Evolutionary conservation across 2,329 filamentous ascomycete genomes (phyloP), one percentile per base, ranked within the genome.

Genomic region (Cladophialophora chaetospira): DNA sequence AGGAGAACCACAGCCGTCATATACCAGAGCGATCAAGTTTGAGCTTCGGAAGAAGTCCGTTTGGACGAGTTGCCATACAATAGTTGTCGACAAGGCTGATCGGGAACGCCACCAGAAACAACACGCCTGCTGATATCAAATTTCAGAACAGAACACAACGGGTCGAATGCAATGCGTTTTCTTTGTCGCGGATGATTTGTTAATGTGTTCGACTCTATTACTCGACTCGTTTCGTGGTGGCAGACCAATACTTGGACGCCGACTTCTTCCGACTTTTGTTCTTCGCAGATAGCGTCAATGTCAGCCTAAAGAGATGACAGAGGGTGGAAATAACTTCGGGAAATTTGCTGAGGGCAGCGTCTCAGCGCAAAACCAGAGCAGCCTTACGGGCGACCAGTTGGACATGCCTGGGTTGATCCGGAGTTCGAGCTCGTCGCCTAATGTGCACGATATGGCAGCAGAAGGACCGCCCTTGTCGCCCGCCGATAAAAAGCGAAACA

Each of bases 401-500:
- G 53, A 49, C 26, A 62, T 62, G 60, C 60, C 60, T 45, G 57
- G 57, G 21, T 26, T 58, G 50, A 44, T 78, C 55, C 71, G 74
- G 60, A 70, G 75, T 48, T 73, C 74, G 46, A 70, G 71, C 4
- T 79, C 78, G 13, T 79, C 76, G 58, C 76, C 78, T 61, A 77
- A 78, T 65, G 72, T 79, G 66, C 75, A 73, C 64, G 74, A 71
- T 51, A 63, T 75, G 33, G 67, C 69, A 19, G 64, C 65, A 31
- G 72, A 70, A 31, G 61, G 50, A 17, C 44, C 50, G 35, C 68
- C 70, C 38, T 70, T 71, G 66, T 73, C 74, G 33, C 67, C 79
- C 62, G 79, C 82, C 31, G 83, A 88, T 66, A 88, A 88, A 71
- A 84, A 85, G 69, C 85, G 92, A 69, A 97, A 96, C 73, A 97